Evolutionary conservation across 768 basidiomycete species (phyloP), one percentile per base, ranked within the genome.

Genomic region (Tricholoma terreum): DNA sequence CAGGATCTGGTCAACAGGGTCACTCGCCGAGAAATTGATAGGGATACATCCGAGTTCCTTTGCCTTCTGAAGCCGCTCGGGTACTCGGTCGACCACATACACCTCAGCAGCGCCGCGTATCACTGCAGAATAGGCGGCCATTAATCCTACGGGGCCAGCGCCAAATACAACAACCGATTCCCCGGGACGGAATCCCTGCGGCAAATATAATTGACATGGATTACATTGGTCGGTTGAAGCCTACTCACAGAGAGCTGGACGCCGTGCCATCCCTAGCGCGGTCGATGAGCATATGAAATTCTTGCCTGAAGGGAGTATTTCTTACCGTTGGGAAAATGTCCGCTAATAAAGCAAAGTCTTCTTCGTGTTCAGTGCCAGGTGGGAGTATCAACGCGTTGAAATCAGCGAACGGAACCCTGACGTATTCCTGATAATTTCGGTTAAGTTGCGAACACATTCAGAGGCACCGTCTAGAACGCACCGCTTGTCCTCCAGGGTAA

Each of bases 321-420:
- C 6, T 50, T 50, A 80, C 81, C 6, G 80, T 82, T 40, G 82
- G 82, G 72, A 82, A 83, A 50, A 82, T 82, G 63, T 82, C 81
- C 15, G 81, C 80, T 2, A 83, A 72, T 27, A 81, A 61, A 2
- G 80, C 78, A 63, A 84, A 84, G 58, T 83, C 82, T 21, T 78
- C 78, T 63, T 84, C 82, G 59, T 80, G 71, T 59, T 80, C 79
- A n/a, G 63, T 80, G 4, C 82, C 82, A 7, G 78, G 69, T 5
- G 82, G 82, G 0, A 84, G 74, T 36, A 74, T 74, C 17, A 84
- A 67, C 2, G 79, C 80, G 58, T 82, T 82, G 70, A 80, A 83
- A 60, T 84, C 82, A 6, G 81, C 82, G 63, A 78, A 84, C 0
- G 81, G 82, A 6, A 83, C 81, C 11, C 78, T 74, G 42, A 84